Evolutionary conservation across 2,329 filamentous ascomycete genomes (phyloP), one percentile per base, ranked within the genome.

Genomic region (Xylariaceae sp.): DNA sequence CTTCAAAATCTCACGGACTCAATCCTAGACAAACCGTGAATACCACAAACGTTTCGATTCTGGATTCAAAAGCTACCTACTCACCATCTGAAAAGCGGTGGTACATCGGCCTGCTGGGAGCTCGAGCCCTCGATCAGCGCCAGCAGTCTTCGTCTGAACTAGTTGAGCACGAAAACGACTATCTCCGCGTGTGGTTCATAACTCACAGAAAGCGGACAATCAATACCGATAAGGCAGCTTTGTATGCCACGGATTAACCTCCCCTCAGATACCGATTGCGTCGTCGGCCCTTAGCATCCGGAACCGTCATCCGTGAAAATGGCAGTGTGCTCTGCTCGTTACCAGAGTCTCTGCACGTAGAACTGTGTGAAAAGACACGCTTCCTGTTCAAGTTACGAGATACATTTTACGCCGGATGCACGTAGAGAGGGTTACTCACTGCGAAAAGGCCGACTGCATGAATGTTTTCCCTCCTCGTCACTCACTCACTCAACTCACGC

Each of bases 401-500:
- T 30, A 30, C 23, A 30, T 30, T 30, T 5, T 48, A 52, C 51
- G 10, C 55, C 62, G 58, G 57, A 60, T 60, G 57, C 60, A 60
- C 39, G 49, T 60, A 57, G 23, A 4, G 23, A 55, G 58, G 57
- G 56, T 58, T 60, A 51, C 53, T 57, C 57, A 62, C 56, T 64
- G 57, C 60, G 35, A 64, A 60, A 53, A 56, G 62, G 59, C 62
- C 30, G 34, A 39, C 62, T 59, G 59, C 62, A 64, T 53, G 34
- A 53, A 37, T 45, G 49, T 50, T 50, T 37, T 60, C 37, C 23
- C 48, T 18, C n/a, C 13, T 55, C 35, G n/a, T 62, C 50, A 37
- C 53, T 57, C 44, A 47, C 47, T 39, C 10, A 42, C 8, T 42
- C 8, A 42, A 30, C 23, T 30, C 11, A 42, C 8, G 8, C 8